These are phyloP conservation scores for Yarrowia sp. DNA, from an alignment of 805 yeast genomes.

Conservation along the genomic window DNA sequence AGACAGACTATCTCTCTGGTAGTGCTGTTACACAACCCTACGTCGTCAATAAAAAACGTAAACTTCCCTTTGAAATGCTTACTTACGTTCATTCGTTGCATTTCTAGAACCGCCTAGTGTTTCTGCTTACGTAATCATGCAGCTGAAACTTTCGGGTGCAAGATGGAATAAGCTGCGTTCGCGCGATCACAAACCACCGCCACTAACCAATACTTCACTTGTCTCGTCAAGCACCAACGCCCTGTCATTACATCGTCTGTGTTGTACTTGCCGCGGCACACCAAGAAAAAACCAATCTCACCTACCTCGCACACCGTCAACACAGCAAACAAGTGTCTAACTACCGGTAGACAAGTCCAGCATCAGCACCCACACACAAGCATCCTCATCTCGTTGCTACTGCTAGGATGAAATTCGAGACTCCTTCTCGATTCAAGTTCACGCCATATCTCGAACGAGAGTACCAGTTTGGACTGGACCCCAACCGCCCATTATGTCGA, in stretches of 20 bases:
- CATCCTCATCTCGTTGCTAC: not conserved
- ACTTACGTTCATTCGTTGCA: no score
- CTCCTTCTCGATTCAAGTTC: slow-evolving; percentile 51
- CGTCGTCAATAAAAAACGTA: no score
- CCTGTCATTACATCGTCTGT: not conserved
- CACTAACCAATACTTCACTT: not conserved
- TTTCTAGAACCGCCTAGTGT: no score
- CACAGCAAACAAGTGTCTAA: not conserved
- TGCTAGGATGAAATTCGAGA: slow-evolving; percentile 26
- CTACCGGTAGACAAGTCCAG: not conserved
- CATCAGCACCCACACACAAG: not conserved
- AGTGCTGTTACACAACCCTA: accelerated
- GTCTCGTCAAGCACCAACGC: no score
- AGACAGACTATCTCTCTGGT: no score
- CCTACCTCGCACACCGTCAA: not conserved
- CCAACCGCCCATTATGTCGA: slow-evolving; percentile 88
- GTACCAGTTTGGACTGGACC: slow-evolving; percentile 81
- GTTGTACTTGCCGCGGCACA: no score
- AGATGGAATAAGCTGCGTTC: not conserved
- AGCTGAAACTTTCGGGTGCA: slow-evolving; percentile 9
- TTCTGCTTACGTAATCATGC: not conserved
- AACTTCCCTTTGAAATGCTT: no score
- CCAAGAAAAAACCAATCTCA: not conserved
- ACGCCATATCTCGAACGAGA: slow-evolving; percentile 84
- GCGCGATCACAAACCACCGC: not conserved